Conservation (phyloP, 2,329 filamentous ascomycete species). For the Pseudogymnoascus sp. region DNA sequence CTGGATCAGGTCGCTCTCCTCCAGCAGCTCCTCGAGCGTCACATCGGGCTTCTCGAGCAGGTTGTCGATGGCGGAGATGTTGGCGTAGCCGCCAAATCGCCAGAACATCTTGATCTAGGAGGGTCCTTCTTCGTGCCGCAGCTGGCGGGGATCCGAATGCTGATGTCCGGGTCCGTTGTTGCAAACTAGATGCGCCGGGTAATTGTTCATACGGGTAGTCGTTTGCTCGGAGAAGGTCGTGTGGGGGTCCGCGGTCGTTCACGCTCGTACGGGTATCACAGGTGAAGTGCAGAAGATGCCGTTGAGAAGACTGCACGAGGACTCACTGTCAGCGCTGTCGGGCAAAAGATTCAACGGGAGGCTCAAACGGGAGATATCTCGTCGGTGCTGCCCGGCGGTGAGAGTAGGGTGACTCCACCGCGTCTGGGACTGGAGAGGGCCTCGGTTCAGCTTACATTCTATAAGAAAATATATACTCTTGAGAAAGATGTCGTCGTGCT, state of each 20-base stretch:
- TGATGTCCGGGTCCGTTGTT: conserved; percentile 16
- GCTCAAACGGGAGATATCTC: not conserved
- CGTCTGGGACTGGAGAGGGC: not conserved
- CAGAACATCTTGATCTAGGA: conserved; percentile 79
- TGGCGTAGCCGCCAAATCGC: conserved; percentile 98
- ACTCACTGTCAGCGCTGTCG: not conserved
- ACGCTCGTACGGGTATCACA: conserved; percentile 9
- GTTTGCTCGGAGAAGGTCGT: conserved; percentile 7
- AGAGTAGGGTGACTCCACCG: not conserved
- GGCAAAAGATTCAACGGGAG: not conserved
- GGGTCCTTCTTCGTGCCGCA: conserved; percentile 26
- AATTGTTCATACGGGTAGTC: conserved; percentile 27
- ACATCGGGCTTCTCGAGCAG: conserved; percentile 95
- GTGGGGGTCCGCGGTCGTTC: not conserved
- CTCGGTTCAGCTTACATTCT: conserved; percentile 7
- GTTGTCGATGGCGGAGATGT: conserved; percentile 91
- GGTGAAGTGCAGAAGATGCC: conserved; percentile 1
- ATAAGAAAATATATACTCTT: conserved; percentile 10
- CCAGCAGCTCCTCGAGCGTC: conserved; percentile 88
- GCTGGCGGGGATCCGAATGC: conserved; percentile 20
- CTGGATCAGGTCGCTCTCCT: conserved; percentile 92
- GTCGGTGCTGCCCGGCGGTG: not conserved
- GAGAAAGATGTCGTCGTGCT: conserved; percentile 7
- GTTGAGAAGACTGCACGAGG: not conserved
- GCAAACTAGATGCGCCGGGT: conserved; percentile 18